A percentile compares a stretch with the other conserved stretches of the same genome.
These are phyloP conservation scores for Penicillium salamii DNA, from an alignment of 495 filamentous ascomycete species.

Conservation along the genomic window DNA sequence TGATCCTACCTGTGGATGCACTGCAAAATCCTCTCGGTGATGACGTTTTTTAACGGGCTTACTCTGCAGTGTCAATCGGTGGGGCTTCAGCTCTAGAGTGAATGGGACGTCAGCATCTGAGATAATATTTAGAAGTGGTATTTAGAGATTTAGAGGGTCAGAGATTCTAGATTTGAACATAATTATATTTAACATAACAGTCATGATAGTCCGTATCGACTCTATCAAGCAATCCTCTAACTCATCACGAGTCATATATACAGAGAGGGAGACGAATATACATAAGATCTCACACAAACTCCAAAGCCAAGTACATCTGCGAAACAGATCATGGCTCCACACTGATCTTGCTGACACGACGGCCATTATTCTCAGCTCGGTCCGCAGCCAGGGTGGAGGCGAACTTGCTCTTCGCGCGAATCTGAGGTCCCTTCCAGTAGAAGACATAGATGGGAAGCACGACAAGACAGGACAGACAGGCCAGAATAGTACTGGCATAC, in stretches of 20 bases:
- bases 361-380: conserved; percentile 25
- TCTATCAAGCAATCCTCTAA: background rate
- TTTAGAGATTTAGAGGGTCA: too few species aligned
- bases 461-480: conserved; percentile 41
- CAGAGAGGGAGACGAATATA: background rate
- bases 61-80: too few species aligned
- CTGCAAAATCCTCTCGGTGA: too few species aligned
- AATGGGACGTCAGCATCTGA: too few species aligned
- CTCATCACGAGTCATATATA: conserved; percentile 4
- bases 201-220: background rate
- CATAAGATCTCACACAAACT: background rate
- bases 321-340: conserved; percentile 4
- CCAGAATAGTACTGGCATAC: conserved; percentile 44
- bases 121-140: too few species aligned
- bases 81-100: too few species aligned
- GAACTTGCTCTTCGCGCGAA: conserved; percentile 45
- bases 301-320: background rate
- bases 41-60: too few species aligned
- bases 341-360: conserved; percentile 23
- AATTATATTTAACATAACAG: background rate
- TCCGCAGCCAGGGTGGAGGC: conserved; percentile 34
- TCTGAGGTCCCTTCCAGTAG: conserved; percentile 48
- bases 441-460: conserved; percentile 49
- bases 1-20: too few species aligned
- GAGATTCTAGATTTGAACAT: too few species aligned